Conservation (phyloP, 2,329 filamentous ascomycete genomes). For the Aspergillus pseudoviridinutans region DNA sequence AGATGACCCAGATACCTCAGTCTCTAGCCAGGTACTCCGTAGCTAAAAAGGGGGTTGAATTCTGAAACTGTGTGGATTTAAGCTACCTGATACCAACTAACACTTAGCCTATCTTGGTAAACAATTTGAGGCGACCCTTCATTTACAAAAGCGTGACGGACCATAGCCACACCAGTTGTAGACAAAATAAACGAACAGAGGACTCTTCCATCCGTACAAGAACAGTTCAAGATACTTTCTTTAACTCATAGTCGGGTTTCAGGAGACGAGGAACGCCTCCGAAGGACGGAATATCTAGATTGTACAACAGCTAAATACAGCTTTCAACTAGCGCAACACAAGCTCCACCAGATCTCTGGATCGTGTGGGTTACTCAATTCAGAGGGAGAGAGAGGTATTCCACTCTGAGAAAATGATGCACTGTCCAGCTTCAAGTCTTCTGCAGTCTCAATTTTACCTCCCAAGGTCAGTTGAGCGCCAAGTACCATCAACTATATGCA, state of each 20-base stretch:
- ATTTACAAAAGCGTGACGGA: neutral
- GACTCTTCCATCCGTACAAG: neutral
- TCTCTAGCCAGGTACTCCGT: neutral
- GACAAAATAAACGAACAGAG: neutral
- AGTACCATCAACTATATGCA: neutral
- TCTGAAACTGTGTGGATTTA: neutral
- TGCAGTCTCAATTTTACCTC: no score
- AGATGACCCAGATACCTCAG: neutral
- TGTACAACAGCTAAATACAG: neutral
- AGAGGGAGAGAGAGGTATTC: neutral
- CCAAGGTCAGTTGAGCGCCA: neutral
- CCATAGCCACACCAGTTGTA: neutral
- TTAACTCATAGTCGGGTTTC: neutral
- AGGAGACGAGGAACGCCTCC: neutral
- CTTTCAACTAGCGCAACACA: neutral
- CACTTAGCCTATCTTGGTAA: neutral
- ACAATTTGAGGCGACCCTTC: neutral
- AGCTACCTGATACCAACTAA: neutral
- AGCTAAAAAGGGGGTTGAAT: neutral
- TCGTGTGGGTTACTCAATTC: neutral
- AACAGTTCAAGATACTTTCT: neutral
- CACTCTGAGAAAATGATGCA: neutral
- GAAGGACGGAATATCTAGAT: neutral
- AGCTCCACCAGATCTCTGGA: neutral
- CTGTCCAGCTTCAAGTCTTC: neutral